Base-by-base conservation (phyloP, 1,284 basidiomycete genomes). In the Xanthoconium separans region DNA sequence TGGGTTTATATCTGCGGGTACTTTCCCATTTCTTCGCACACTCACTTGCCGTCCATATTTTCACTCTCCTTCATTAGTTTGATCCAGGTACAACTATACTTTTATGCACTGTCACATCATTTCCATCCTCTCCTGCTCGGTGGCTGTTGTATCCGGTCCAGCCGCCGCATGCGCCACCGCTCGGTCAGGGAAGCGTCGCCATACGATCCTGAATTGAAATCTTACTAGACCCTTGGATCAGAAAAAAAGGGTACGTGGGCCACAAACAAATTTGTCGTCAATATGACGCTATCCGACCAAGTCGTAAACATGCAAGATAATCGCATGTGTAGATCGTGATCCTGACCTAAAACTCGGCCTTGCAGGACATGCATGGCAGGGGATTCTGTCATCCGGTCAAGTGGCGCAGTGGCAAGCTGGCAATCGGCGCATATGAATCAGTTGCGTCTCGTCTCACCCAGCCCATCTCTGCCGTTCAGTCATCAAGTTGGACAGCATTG, bases 1-100 rank as follows among this genome's bases (percentile, higher is more conserved):
- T 56, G 56, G 65, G 37, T 41, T 58, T 55, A 55, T 64, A 54
- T 54, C 59, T 37, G 43, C 50, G 53, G 45, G 20, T 51, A 40
- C 51, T 47, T 44, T 27, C 41, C 52, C 47, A 15, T 46, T 56
- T 57, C 42, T 61, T 48, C 44, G 45, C 66, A 52, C 49, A 45
- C 55, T 34, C 52, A 56, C 22, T 22, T 22, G 22, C 36, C 47
- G 53, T 61, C 44, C 49, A 55, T 58, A 67, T 30, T 59, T 58
- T 54, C 66, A 54, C 58, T 48, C 55, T 70, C 68, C 66, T 63
- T 66, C 56, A 42, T 64, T 71, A 56, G 61, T 62, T 44, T 56
- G 51, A 43, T 56, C 44, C 54, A 61, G 62, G 64, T 62, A 69
- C 55, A 44, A 68, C 47, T 57, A 53, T 58, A 53, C 57, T 48